phyloP scores from a whole-genome alignment of 352 stramenopile genomes.

The Aphanomyces stellatus region DNA sequence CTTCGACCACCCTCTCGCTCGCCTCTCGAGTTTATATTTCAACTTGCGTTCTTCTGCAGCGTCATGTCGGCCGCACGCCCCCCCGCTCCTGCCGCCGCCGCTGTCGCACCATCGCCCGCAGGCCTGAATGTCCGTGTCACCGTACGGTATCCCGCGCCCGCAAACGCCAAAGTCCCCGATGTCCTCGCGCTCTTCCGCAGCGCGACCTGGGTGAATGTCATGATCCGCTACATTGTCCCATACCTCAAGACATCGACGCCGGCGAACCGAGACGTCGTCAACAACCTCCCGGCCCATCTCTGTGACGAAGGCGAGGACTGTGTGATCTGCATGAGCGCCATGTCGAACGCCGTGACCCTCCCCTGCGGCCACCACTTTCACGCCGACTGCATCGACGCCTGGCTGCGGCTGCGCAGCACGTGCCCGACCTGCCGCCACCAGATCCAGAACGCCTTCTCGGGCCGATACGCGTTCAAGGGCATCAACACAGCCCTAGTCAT shows the following conservation, averaged over 20 bases:
- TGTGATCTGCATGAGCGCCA: slow-evolving; percentile 91
- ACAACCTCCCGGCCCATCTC: slow-evolving; percentile 26
- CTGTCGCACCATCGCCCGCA: background rate
- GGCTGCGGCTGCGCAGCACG: slow-evolving; percentile 87
- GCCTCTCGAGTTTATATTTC: too few species aligned
- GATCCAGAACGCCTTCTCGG: slow-evolving; percentile 77
- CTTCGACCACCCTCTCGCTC: too few species aligned
- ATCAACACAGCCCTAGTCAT: slow-evolving; percentile 75
- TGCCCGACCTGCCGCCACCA: slow-evolving; percentile 93
- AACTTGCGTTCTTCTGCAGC: background rate
- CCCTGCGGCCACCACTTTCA: slow-evolving; percentile 93
- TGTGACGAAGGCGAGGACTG: slow-evolving; percentile 36
- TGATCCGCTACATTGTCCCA: slow-evolving; percentile 82
- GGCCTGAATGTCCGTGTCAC: slow-evolving; percentile 17
- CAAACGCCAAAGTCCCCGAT: slow-evolving; percentile 52
- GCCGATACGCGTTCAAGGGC: slow-evolving; percentile 72
- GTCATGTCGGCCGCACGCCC: background rate
- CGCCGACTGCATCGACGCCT: slow-evolving; percentile 87
- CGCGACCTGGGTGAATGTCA: slow-evolving; percentile 75
- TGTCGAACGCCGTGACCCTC: slow-evolving; percentile 71
- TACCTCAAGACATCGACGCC: slow-evolving; percentile 76
- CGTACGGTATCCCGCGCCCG: slow-evolving; percentile 69
- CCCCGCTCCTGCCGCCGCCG: background rate
- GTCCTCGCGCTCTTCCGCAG: slow-evolving; percentile 80
- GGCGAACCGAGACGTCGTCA: slow-evolving; percentile 57